Evolutionary conservation across 352 stramenopile species (phyloP).

Genomic region (Phytophthora cactorum): DNA sequence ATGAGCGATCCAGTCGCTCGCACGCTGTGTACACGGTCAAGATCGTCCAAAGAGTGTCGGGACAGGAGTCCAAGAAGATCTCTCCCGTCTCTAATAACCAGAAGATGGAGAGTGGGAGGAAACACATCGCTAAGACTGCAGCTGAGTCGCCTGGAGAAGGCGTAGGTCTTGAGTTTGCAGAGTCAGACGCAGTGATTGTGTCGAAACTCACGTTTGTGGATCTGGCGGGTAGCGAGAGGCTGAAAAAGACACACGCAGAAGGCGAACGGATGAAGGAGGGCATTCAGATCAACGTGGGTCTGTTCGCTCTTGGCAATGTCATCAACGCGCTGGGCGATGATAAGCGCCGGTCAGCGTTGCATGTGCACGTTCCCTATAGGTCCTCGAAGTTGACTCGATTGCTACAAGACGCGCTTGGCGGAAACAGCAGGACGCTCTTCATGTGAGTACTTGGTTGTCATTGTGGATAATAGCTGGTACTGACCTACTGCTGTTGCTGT

Average conservation of each 20-base stretch:
- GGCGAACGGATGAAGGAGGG: constrained; percentile 89
- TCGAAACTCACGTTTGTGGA: constrained; percentile 91
- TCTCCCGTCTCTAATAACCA: constrained; percentile 21
- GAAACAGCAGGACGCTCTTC: constrained; percentile 90
- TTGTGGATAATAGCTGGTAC: background rate
- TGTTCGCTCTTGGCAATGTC: constrained; percentile 86
- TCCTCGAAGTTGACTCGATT: constrained; percentile 85
- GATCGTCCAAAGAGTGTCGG: constrained; percentile 61
- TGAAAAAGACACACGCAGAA: constrained; percentile 87
- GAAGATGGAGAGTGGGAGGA: constrained; percentile 3
- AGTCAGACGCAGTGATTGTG: constrained; percentile 46
- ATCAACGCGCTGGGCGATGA: constrained; percentile 89
- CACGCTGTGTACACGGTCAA: constrained; percentile 91
- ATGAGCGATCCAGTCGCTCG: constrained; percentile 87
- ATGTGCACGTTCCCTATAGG: constrained; percentile 80
- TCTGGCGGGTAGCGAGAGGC: constrained; percentile 83
- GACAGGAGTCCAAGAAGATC: constrained; percentile 22
- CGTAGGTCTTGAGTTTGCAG: constrained; percentile 2
- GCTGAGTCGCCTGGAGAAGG: constrained; percentile 12
- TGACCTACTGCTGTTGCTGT: constrained; percentile 11
- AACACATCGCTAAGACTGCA: background rate
- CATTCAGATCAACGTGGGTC: constrained; percentile 89
- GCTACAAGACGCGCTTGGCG: constrained; percentile 85
- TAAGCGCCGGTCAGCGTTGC: constrained; percentile 44
- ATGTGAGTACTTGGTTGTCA: constrained; percentile 53